phyloP scores from a whole-genome alignment of 1,284 basidiomycete species.

The Ganoderma lucidum region DNA sequence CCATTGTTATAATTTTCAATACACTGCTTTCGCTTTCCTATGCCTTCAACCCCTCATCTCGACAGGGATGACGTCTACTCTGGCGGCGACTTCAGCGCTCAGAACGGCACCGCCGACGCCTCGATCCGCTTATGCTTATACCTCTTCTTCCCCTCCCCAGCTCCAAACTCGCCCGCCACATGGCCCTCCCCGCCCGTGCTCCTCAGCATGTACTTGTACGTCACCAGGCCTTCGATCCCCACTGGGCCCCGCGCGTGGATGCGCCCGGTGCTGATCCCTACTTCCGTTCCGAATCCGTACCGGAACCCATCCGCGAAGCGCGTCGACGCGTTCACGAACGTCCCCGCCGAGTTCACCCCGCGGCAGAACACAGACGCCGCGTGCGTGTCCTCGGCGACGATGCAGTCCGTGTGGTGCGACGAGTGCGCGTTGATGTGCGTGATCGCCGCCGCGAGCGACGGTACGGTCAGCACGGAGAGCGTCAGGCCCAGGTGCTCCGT shows the following conservation, averaged over 20 bases:
- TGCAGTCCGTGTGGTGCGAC: constrained; percentile 95
- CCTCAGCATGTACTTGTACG: constrained; percentile 92
- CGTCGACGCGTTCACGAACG: constrained; percentile 94
- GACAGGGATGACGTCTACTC: not conserved
- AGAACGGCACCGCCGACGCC: constrained; percentile 59
- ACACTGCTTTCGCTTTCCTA: constrained; percentile 17
- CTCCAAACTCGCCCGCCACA: constrained; percentile 82
- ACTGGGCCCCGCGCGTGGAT: constrained; percentile 98
- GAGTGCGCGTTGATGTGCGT: constrained; percentile 92
- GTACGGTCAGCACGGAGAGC: constrained; percentile 81
- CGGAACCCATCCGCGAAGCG: constrained; percentile 97
- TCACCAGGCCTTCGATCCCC: constrained; percentile 93
- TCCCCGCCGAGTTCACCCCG: constrained; percentile 92
- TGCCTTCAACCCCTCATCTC: not conserved
- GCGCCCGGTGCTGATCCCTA: constrained; percentile 96
- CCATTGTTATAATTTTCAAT: constrained; percentile 21
- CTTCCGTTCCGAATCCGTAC: constrained; percentile 98
- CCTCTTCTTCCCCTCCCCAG: constrained; percentile 72
- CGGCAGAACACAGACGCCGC: constrained; percentile 82
- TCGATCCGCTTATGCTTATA: constrained; percentile 76
- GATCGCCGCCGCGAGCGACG: constrained; percentile 80
- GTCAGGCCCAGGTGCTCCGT: constrained; percentile 91
- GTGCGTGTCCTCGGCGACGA: constrained; percentile 83
- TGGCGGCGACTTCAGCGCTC: not conserved
- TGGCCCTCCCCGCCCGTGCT: constrained; percentile 80